A percentile compares a stretch with the other conserved stretches of the same genome.
Conservation (phyloP, 2,329 filamentous ascomycete genomes). For the Talaromyces pinophilus region DNA sequence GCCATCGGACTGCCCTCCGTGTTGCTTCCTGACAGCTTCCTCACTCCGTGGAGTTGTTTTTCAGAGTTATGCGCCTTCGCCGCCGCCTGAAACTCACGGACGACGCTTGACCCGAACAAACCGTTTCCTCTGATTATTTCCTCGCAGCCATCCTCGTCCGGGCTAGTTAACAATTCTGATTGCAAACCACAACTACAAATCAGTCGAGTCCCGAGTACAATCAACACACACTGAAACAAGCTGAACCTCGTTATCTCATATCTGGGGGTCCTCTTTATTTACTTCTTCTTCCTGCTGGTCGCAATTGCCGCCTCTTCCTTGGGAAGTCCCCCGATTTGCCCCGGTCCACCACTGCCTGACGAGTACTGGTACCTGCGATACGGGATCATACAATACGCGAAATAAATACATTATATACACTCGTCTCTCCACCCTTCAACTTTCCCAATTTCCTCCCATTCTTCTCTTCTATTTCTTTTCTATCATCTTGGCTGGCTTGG, state of each 20-base stretch:
- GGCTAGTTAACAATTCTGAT: constrained; percentile 14
- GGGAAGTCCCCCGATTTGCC: constrained; percentile 6
- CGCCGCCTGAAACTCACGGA: constrained; percentile 14
- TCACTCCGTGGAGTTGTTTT: constrained; percentile 5
- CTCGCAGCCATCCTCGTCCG: constrained; percentile 7
- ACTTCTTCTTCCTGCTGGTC: not conserved
- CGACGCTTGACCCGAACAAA: constrained; percentile 7
- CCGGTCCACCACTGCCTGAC: constrained; percentile 14
- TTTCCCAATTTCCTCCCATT: not conserved
- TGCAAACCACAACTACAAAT: constrained; percentile 20
- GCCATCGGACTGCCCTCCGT: not conserved
- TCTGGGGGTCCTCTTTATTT: not conserved
- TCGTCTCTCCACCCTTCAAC: constrained; percentile 8
- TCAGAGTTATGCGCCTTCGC: constrained; percentile 18
- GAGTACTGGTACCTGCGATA: constrained; percentile 3
- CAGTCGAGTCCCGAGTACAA: constrained; percentile 5
- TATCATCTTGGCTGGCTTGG: not conserved
- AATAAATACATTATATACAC: constrained; percentile 13
- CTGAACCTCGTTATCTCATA: not conserved
- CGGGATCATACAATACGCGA: constrained; percentile 4
- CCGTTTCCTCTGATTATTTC: not conserved
- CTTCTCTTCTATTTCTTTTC: not conserved
- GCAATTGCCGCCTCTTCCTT: not conserved
- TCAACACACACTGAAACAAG: constrained; percentile 8
- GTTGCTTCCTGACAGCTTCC: too few species aligned